Evolutionary conservation across 169 alveolate genomes (phyloP).

Genomic region (Plasmodium berghei): DNA sequence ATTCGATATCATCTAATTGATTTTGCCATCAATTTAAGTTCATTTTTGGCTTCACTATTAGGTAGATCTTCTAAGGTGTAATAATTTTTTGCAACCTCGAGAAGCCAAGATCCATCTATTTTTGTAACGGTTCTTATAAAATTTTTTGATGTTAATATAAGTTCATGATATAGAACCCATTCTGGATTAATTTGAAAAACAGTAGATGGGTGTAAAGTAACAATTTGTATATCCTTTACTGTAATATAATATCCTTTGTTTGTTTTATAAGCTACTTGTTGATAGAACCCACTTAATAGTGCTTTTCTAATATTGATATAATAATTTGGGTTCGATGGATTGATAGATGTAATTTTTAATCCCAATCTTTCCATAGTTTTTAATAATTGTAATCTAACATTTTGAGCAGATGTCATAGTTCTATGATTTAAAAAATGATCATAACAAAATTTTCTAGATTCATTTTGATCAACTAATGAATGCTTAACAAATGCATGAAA

Average conservation of each 20-base stretch:
- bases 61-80: slow-evolving; percentile 62
- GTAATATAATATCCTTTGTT: slow-evolving; percentile 95
- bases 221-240: slow-evolving; percentile 96
- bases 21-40: slow-evolving; percentile 23
- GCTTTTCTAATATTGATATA: slow-evolving; percentile 62
- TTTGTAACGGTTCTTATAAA: slow-evolving; percentile 96
- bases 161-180: slow-evolving; percentile 97
- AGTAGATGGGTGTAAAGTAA: slow-evolving; percentile 98
- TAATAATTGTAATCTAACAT: slow-evolving; percentile 92
- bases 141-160: slow-evolving; percentile 97
- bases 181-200: slow-evolving; percentile 95
- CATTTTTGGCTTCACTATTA: slow-evolving; percentile 73
- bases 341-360: slow-evolving; percentile 77
- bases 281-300: slow-evolving; percentile 93
- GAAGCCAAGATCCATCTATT: slow-evolving; percentile 93
- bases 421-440: slow-evolving; percentile 91
- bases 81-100: slow-evolving; percentile 82
- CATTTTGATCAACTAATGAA: slow-evolving; percentile 79
- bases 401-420: slow-evolving; percentile 93
- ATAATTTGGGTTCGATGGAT: slow-evolving; percentile 46
- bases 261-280: slow-evolving; percentile 93
- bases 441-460: slow-evolving; percentile 91
- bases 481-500: slow-evolving; percentile 76
- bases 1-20: background rate
- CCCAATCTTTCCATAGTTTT: slow-evolving; percentile 87